Base-by-base conservation (phyloP, 2,329 filamentous ascomycete genomes). In the Exophiala xenobiotica region DNA sequence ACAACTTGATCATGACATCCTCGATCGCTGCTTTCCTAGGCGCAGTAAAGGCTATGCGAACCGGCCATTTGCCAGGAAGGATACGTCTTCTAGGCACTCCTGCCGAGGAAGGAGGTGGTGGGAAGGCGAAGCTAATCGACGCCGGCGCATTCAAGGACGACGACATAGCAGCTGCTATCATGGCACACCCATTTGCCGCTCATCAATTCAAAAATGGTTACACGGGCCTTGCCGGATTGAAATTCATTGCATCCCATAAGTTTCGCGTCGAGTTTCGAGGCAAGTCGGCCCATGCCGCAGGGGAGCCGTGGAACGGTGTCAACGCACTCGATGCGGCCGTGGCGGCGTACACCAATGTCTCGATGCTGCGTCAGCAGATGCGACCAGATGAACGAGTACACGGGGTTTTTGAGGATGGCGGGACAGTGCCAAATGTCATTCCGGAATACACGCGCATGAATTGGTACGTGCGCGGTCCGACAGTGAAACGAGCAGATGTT, bases 281-380 rank as follows among this genome's bases (percentile, higher is more conserved):
- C 1, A 73, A 71, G 38, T 75, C 75, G 48, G 78, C 80, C 0
- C 80, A 83, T 57, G 79, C 79, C 0, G 79, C 76, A 0, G 76
- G 75, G 2, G 75, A 70, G 12, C 80, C 79, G 0, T 83, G 79
- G 80, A 69, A 78, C 4, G 80, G 80, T 0, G 71, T 79, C 58
- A 83, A 83, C 59, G 80, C 80, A 0, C 70, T 83, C 0, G 80
- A 83, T 58, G 80, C 79, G 0, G 61, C 80, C 24, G 67, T 82
- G 2, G 68, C 71, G 0, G 74, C 69, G 0, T 73, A 72, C 50
- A 68, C 67, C 24, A 67, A 65, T 31, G 63, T 83, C 2, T 73
- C 76, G 0, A 70, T 78, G 0, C 67, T 83, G 4, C 73, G 80
- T 0, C 79, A 82, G 61, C 80, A 83, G 61, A 73, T 78, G 5